Conservation (phyloP, 139 green algal species). For the Chlorella sp. region DNA sequence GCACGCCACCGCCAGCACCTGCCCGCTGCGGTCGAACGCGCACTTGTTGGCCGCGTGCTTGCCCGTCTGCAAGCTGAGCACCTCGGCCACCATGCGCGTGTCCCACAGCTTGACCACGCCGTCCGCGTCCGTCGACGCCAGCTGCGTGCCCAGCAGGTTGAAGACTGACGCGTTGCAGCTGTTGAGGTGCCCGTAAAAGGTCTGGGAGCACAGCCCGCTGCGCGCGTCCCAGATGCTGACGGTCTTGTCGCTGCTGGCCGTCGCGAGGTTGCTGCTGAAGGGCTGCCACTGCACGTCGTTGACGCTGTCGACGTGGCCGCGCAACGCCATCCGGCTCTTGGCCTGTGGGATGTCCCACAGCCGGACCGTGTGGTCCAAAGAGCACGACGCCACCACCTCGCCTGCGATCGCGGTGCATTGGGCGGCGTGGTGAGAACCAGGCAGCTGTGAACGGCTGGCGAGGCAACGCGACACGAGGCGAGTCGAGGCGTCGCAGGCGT, state of each 20-base stretch:
- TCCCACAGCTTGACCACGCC: constrained; percentile 82
- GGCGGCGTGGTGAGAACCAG: too few species aligned
- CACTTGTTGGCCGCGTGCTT: constrained; percentile 63
- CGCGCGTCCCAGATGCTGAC: constrained; percentile 76
- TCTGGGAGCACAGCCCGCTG: constrained; percentile 64
- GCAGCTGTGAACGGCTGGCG: too few species aligned
- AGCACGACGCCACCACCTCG: constrained; percentile 64
- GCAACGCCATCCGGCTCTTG: constrained; percentile 52
- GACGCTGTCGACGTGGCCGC: constrained; percentile 82
- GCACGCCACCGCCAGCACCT: constrained; percentile 58
- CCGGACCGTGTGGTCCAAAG: constrained; percentile 67
- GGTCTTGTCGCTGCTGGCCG: constrained; percentile 78
- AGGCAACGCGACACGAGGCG: too few species aligned
- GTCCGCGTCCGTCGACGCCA: constrained; percentile 69
- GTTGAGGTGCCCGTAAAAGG: constrained; percentile 80
- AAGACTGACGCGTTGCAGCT: constrained; percentile 62
- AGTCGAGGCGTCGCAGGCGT: too few species aligned
- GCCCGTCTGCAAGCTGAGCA: constrained; percentile 41
- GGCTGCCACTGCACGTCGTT: constrained; percentile 79
- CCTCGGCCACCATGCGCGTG: constrained; percentile 76
- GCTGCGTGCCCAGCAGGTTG: constrained; percentile 36
- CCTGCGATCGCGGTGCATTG: constrained; percentile 37
- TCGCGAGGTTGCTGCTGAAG: constrained; percentile 41
- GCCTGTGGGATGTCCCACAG: constrained; percentile 54
- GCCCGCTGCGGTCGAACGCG: constrained; percentile 53